These are phyloP conservation scores for Fusarium chaquense DNA, from an alignment of 2,329 filamentous ascomycete species.

Conservation along the genomic window DNA sequence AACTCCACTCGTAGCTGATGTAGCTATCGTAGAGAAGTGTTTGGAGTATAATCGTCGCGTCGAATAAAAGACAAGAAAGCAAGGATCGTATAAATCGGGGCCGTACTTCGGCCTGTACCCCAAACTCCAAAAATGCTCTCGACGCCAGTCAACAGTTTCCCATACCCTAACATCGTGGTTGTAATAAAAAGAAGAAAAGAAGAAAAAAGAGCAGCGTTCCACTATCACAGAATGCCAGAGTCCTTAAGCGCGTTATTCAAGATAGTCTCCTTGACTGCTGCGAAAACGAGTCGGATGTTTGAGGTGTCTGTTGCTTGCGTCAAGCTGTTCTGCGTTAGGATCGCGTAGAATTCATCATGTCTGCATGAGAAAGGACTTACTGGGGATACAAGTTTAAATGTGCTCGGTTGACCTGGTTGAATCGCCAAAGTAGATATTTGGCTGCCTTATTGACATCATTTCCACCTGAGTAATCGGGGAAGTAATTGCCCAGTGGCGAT, in stretches of 20 bases:
- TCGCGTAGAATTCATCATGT: background rate
- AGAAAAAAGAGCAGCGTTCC: conserved; percentile 26
- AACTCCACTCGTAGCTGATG: conserved; percentile 22
- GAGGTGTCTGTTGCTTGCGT: conserved; percentile 99
- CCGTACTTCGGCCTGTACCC: conserved; percentile 41
- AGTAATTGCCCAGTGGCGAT: conserved; percentile 93
- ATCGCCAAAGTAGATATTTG: conserved; percentile 97
- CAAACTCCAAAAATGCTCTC: conserved; percentile 48
- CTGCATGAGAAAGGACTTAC: conserved; percentile 65
- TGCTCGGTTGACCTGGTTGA: conserved; percentile 97
- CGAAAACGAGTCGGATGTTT: conserved; percentile 97
- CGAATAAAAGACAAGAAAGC: conserved; percentile 30
- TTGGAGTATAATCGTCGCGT: conserved; percentile 35
- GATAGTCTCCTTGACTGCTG: conserved; percentile 98
- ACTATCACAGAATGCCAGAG: conserved; percentile 86
- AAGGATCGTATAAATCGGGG: conserved; percentile 40
- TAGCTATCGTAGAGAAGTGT: conserved; percentile 29
- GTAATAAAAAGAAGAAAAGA: background rate
- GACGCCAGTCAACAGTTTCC: conserved; percentile 43
- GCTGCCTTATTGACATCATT: conserved; percentile 98
- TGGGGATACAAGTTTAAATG: conserved; percentile 98
- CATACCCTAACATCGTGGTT: conserved; percentile 43
- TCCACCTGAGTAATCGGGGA: conserved; percentile 96
- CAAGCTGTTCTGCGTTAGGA: conserved; percentile 68
- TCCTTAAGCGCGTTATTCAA: conserved; percentile 98